These are phyloP conservation scores for Paecilomyces dactylethromorphus DNA, from an alignment of 2,329 filamentous ascomycete species.

Conservation along the genomic window DNA sequence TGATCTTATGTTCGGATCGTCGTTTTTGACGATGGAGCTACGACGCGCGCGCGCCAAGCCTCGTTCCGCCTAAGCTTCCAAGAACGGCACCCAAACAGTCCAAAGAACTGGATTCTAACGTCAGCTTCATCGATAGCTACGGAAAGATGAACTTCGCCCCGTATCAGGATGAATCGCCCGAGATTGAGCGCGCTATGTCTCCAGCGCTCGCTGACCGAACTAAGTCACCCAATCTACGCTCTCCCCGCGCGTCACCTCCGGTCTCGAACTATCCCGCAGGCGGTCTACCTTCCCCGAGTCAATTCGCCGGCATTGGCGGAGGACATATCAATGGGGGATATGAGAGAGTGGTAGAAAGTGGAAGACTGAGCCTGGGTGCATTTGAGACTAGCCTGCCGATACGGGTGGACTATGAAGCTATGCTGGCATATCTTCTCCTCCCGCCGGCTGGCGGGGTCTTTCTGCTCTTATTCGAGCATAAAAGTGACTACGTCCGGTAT, in stretches of 20 bases:
- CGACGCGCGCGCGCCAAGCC: slow-evolving; percentile 1
- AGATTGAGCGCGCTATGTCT: slow-evolving; percentile 73
- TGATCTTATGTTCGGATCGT: background rate
- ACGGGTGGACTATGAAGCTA: slow-evolving; percentile 82
- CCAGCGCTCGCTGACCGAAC: slow-evolving; percentile 50
- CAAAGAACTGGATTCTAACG: slow-evolving; percentile 4
- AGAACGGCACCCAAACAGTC: slow-evolving; percentile 1
- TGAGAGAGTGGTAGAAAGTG: slow-evolving; percentile 36
- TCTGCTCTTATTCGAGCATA: slow-evolving; percentile 78
- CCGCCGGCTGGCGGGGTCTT: slow-evolving; percentile 83
- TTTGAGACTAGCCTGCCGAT: slow-evolving; percentile 89
- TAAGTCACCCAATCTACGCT: slow-evolving; percentile 50
- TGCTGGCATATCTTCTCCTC: slow-evolving; percentile 76
- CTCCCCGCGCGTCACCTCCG: slow-evolving; percentile 45
- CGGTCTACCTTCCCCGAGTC: slow-evolving; percentile 33
- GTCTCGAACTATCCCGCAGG: slow-evolving; percentile 37
- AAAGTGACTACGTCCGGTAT: slow-evolving; percentile 94
- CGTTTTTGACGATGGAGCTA: background rate
- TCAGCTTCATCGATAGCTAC: slow-evolving; percentile 2
- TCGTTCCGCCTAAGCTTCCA: background rate
- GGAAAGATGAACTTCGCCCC: slow-evolving; percentile 82
- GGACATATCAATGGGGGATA: slow-evolving; percentile 24
- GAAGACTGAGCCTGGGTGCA: slow-evolving; percentile 62
- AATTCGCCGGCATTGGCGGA: slow-evolving; percentile 33
- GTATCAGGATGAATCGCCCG: slow-evolving; percentile 88